Percentiles rank a stretch among this genome's conserved stretches.
Evolutionary conservation across 177 flowering plant species (phyloP).

Genomic region (Tripterygium wilfordii): DNA sequence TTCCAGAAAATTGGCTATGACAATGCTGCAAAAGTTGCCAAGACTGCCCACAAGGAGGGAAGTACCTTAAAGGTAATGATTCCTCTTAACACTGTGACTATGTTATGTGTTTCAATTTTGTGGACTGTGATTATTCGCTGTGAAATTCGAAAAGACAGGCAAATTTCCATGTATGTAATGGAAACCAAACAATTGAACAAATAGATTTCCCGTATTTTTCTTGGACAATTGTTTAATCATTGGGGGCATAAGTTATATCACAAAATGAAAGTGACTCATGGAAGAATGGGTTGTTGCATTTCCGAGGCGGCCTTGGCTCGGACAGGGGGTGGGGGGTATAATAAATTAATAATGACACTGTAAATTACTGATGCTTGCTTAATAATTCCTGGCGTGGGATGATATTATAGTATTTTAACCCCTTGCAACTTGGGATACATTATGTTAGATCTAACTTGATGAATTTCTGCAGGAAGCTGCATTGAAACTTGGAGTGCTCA

Average conservation of each 20-base stretch:
- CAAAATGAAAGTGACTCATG: too few species aligned
- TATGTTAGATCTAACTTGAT: not conserved
- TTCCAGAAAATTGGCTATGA: constrained; percentile 96
- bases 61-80: constrained; percentile 65
- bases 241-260: too few species aligned
- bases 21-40: constrained; percentile 97
- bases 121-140: not conserved
- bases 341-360: too few species aligned
- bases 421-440: not conserved
- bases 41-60: constrained; percentile 98
- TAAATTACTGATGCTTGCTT: too few species aligned
- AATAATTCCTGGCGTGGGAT: too few species aligned
- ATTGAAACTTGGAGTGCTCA: constrained; percentile 65
- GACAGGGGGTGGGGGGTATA: too few species aligned
- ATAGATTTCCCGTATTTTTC: too few species aligned
- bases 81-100: not conserved
- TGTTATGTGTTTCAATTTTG: not conserved
- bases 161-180: too few species aligned
- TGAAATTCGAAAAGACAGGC: not conserved
- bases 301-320: too few species aligned
- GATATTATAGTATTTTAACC: not conserved
- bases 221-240: too few species aligned
- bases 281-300: too few species aligned
- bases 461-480: constrained; percentile 74
- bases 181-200: too few species aligned